These are phyloP conservation scores for Boletus subparvulus DNA, from an alignment of 768 basidiomycete genomes.

Conservation along the genomic window DNA sequence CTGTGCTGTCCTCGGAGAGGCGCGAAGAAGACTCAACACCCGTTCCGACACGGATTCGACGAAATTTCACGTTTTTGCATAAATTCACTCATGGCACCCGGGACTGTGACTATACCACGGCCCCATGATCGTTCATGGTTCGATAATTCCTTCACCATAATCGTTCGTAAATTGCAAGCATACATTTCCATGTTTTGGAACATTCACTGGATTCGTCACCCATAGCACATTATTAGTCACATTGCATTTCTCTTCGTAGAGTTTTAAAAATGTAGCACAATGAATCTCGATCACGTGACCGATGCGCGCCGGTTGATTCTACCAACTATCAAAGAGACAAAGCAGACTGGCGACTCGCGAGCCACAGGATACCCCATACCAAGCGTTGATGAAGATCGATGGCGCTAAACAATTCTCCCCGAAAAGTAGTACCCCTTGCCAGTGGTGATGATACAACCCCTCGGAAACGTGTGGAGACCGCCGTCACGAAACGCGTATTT, in stretches of 20 bases:
- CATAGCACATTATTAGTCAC: constrained; percentile 3
- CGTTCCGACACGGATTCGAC: constrained; percentile 27
- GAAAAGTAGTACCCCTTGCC: constrained; percentile 73
- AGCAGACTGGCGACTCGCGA: background rate
- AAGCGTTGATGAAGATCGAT: constrained; percentile 38
- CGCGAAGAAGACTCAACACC: constrained; percentile 16
- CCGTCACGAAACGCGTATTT: constrained; percentile 77
- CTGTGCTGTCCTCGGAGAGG: constrained; percentile 9
- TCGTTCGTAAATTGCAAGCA: constrained; percentile 15
- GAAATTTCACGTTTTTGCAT: constrained; percentile 38
- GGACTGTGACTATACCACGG: constrained; percentile 9
- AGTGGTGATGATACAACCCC: constrained; percentile 59
- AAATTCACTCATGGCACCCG: constrained; percentile 28
- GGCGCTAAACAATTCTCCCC: constrained; percentile 67
- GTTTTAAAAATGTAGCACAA: constrained; percentile 1
- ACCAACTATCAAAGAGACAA: background rate
- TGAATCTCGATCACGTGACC: constrained; percentile 29
- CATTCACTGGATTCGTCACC: constrained; percentile 7
- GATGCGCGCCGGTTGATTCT: constrained; percentile 17
- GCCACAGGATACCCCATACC: constrained; percentile 3
- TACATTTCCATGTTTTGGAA: constrained; percentile 15
- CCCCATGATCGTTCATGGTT: constrained; percentile 10
- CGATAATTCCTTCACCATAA: background rate
- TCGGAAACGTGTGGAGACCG: constrained; percentile 38
- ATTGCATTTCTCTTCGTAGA: constrained; percentile 14